These are phyloP conservation scores for Eucalyptus pauciflora DNA, from an alignment of 345 rosid species.

Conservation along the genomic window DNA sequence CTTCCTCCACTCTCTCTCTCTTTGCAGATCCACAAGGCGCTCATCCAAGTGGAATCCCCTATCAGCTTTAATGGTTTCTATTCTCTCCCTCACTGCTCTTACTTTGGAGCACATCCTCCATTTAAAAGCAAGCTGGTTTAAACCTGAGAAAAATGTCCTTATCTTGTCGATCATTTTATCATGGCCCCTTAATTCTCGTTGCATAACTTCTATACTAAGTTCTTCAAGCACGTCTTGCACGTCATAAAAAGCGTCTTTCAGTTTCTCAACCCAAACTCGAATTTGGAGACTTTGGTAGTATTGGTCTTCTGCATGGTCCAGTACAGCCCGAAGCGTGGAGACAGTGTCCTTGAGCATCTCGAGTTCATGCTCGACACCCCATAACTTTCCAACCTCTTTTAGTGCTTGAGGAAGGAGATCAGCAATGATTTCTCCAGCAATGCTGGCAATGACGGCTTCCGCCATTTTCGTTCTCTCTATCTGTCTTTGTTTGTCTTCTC, in stretches of 20 bases:
- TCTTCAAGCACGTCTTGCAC: slow-evolving; percentile 25
- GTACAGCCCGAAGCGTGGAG: background rate
- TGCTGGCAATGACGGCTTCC: background rate
- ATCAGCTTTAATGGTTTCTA: background rate
- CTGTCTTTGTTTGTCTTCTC: background rate
- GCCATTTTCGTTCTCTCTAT: background rate
- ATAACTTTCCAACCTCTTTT: background rate
- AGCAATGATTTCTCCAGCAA: background rate
- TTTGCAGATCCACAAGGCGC: background rate
- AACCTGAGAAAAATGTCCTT: background rate
- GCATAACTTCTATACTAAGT: slow-evolving; percentile 1
- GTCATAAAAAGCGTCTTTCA: slow-evolving; percentile 12
- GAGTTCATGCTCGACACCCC: background rate
- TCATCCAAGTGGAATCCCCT: background rate
- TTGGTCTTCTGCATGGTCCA: background rate
- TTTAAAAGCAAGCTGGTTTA: background rate
- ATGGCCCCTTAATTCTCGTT: background rate
- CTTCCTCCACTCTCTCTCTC: background rate
- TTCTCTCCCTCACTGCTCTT: background rate
- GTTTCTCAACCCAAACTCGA: slow-evolving; percentile 13
- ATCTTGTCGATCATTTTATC: background rate
- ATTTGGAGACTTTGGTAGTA: background rate
- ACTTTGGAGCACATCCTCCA: background rate
- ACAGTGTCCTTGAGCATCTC: background rate
- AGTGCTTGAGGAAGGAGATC: background rate